These are phyloP conservation scores for Aspergillus oerlinghausenensis DNA, from an alignment of 2,329 filamentous ascomycete species.

Conservation along the genomic window DNA sequence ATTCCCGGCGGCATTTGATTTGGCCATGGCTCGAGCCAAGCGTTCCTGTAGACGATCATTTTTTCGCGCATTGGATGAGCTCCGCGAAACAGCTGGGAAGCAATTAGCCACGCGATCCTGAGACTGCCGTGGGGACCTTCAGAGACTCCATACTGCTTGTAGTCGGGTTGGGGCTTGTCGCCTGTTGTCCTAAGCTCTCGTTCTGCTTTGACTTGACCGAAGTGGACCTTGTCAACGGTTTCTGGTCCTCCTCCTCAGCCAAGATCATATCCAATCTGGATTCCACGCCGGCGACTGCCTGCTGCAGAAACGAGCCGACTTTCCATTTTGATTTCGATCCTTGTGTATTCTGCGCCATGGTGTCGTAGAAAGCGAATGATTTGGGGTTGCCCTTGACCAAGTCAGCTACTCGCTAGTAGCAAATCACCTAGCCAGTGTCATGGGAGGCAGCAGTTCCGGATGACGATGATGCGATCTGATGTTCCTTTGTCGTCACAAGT, in stretches of 20 bases:
- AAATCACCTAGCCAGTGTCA: conserved; percentile 7
- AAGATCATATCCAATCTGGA: conserved; percentile 88
- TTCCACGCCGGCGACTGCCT: conserved; percentile 90
- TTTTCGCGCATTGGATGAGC: conserved; percentile 59
- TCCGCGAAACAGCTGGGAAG: conserved; percentile 52
- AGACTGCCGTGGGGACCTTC: background rate
- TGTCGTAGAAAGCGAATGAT: conserved; percentile 1
- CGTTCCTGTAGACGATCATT: conserved; percentile 87
- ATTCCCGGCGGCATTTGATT: conserved; percentile 55
- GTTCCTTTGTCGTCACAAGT: conserved; percentile 10
- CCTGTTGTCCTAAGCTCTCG: conserved; percentile 21
- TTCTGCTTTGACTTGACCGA: conserved; percentile 33
- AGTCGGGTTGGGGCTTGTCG: conserved; percentile 19
- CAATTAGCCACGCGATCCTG: conserved; percentile 19
- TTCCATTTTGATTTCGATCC: conserved; percentile 64
- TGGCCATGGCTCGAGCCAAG: conserved; percentile 79
- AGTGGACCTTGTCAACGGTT: conserved; percentile 18
- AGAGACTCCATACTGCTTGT: conserved; percentile 25
- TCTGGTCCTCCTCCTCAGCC: conserved; percentile 60
- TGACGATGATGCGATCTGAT: conserved; percentile 5
- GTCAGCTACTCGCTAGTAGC: conserved; percentile 7
- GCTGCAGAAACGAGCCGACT: conserved; percentile 66
- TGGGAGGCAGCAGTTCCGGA: conserved; percentile 6
- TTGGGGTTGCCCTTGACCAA: background rate
- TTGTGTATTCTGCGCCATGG: conserved; percentile 32